These are phyloP conservation scores for Mollisiaceae sp. DNA, from an alignment of 2,329 filamentous ascomycete genomes.

Conservation along the genomic window DNA sequence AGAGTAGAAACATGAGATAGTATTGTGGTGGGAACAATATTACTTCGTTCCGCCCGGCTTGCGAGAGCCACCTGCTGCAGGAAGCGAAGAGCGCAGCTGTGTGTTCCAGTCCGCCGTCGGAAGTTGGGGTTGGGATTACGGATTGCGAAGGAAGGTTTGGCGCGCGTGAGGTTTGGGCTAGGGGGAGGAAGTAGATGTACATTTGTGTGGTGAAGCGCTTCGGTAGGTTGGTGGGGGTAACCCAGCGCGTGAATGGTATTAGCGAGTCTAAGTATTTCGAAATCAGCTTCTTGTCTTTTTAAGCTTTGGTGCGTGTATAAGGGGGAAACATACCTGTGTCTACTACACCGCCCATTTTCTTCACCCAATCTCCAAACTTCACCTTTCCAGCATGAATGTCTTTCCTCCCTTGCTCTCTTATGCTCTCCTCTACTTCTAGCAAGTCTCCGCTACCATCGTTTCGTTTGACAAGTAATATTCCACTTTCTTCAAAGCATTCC, in stretches of 20 bases:
- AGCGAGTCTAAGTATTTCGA: conserved; percentile 3
- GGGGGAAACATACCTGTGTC: conserved; percentile 77
- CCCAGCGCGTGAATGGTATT: conserved; percentile 87
- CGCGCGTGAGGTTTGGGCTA: conserved; percentile 42
- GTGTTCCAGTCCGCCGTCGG: conserved; percentile 68
- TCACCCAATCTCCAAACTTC: conserved; percentile 70
- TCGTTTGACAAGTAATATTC: conserved; percentile 69
- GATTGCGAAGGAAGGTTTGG: conserved; percentile 34
- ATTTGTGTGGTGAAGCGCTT: conserved; percentile 94
- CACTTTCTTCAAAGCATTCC: conserved; percentile 95
- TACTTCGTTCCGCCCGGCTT: conserved; percentile 68
- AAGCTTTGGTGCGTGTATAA: too few species aligned
- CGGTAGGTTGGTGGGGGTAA: conserved; percentile 75
- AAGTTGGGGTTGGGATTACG: conserved; percentile 60
- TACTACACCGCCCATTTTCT: conserved; percentile 58
- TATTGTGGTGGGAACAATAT: conserved; percentile 92
- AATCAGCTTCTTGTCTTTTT: too few species aligned
- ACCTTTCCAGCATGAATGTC: conserved; percentile 70
- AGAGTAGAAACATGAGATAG: conserved; percentile 69
- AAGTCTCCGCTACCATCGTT: conserved; percentile 56
- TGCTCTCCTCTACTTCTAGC: conserved; percentile 62
- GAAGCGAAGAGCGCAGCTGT: conserved; percentile 81
- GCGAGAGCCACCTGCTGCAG: conserved; percentile 70
- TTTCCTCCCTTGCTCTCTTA: conserved; percentile 69
- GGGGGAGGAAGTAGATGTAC: conserved; percentile 90